phyloP scores from a whole-genome alignment of 2,329 filamentous ascomycete species.

The Trichoderma sp. region DNA sequence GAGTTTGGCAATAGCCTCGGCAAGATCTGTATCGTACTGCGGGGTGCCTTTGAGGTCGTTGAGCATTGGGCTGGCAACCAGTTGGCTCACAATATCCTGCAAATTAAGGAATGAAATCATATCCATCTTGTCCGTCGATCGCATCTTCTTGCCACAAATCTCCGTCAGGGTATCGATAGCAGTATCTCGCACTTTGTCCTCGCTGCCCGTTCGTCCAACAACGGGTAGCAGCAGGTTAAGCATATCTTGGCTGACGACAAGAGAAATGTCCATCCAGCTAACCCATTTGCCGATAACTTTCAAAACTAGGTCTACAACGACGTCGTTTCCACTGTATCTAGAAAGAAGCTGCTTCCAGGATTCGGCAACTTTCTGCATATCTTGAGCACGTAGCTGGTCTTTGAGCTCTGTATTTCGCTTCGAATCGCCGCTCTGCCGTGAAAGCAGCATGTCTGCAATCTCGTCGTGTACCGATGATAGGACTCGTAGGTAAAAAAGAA shows the following conservation, averaged over 20 bases:
- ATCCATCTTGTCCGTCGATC: constrained; percentile 85
- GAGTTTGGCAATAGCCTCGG: constrained; percentile 91
- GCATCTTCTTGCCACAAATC: constrained; percentile 98
- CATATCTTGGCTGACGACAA: constrained; percentile 89
- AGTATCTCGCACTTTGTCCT: constrained; percentile 83
- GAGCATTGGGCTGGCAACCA: constrained; percentile 80
- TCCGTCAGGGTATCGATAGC: constrained; percentile 95
- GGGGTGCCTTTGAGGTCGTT: constrained; percentile 76
- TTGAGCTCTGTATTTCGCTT: constrained; percentile 89
- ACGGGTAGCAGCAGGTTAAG: constrained; percentile 83
- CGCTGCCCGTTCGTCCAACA: constrained; percentile 70
- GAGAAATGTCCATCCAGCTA: constrained; percentile 95
- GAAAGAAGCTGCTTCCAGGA: constrained; percentile 91
- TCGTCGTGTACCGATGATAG: constrained; percentile 92
- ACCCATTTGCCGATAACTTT: constrained; percentile 96
- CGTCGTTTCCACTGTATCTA: constrained; percentile 71
- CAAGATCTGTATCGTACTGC: constrained; percentile 92
- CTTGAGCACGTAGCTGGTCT: constrained; percentile 81
- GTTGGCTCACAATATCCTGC: constrained; percentile 78
- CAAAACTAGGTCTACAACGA: constrained; percentile 82
- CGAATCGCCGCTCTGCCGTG: constrained; percentile 73
- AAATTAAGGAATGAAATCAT: constrained; percentile 91
- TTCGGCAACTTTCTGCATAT: constrained; percentile 82
- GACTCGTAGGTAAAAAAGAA: constrained; percentile 85
- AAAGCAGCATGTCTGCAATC: constrained; percentile 88